Conservation (phyloP, 2,329 filamentous ascomycete species). For the Talaromyces marneffei region DNA sequence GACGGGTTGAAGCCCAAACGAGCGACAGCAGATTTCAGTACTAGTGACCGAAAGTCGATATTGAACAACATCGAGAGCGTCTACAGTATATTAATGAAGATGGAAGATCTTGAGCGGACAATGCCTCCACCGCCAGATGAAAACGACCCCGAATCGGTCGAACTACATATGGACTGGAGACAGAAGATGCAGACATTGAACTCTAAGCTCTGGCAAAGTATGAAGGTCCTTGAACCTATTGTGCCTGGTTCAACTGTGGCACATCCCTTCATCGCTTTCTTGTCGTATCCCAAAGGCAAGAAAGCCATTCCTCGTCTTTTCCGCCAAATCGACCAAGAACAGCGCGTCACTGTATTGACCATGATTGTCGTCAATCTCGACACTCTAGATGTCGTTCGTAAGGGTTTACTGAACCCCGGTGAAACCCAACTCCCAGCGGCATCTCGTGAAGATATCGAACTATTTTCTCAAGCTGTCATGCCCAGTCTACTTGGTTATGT, state of each 20-base stretch:
- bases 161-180: slow-evolving; percentile 74
- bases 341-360: slow-evolving; percentile 86
- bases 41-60: slow-evolving; percentile 73
- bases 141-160: slow-evolving; percentile 62
- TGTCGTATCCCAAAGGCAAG: slow-evolving; percentile 93
- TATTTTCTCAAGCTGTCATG: slow-evolving; percentile 84
- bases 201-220: slow-evolving; percentile 71
- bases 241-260: slow-evolving; percentile 60
- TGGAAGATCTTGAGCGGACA: slow-evolving; percentile 85
- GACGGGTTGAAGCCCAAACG: slow-evolving; percentile 51
- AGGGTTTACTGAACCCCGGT: slow-evolving; percentile 67
- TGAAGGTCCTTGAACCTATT: slow-evolving; percentile 92
- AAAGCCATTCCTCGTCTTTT: slow-evolving; percentile 93
- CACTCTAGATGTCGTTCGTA: slow-evolving; percentile 79
- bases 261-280: slow-evolving; percentile 93
- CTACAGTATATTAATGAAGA: slow-evolving; percentile 81
- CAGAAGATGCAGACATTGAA: slow-evolving; percentile 67
- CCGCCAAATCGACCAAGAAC: slow-evolving; percentile 83
- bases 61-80: slow-evolving; percentile 83
- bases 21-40: slow-evolving; percentile 47
- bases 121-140: slow-evolving; percentile 65
- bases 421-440: slow-evolving; percentile 67
- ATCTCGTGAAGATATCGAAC: slow-evolving; percentile 84
- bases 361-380: slow-evolving; percentile 95
- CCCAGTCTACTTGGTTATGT: slow-evolving; percentile 84